These are phyloP conservation scores for Akebia trifoliata DNA, from an alignment of 164 flowering plant genomes.

Conservation along the genomic window DNA sequence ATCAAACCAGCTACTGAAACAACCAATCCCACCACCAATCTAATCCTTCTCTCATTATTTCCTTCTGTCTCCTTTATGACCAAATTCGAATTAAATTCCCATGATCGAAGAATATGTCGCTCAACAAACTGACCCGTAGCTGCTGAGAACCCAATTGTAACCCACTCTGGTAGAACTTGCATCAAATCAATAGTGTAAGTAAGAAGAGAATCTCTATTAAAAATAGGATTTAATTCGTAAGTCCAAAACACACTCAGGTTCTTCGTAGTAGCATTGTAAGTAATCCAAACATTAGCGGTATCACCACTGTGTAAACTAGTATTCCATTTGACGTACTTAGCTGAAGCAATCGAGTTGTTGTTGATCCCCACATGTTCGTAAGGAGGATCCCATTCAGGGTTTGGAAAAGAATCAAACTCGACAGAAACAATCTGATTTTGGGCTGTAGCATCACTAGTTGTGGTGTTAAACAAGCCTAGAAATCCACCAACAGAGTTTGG, in stretches of 20 bases:
- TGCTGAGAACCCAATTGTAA: slow-evolving; percentile 27
- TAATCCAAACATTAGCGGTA: slow-evolving; percentile 22
- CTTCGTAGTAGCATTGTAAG: slow-evolving; percentile 23
- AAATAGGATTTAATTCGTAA: slow-evolving; percentile 9
- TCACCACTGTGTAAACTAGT: slow-evolving; percentile 20
- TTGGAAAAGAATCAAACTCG: slow-evolving; percentile 23
- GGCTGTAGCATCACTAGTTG: background rate
- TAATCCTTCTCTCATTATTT: background rate
- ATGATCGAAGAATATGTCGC: slow-evolving; percentile 19
- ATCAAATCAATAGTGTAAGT: slow-evolving; percentile 28
- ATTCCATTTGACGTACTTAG: slow-evolving; percentile 9
- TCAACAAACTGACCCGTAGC: slow-evolving; percentile 16
- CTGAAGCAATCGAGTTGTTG: slow-evolving; percentile 22
- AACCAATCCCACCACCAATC: slow-evolving; percentile 15
- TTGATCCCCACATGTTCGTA: slow-evolving; percentile 33
- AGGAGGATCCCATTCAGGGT: slow-evolving; percentile 30
- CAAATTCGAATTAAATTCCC: slow-evolving; percentile 35
- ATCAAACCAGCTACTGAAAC: slow-evolving; percentile 13
- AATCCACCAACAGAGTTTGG: slow-evolving; percentile 22
- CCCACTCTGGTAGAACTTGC: slow-evolving; percentile 36
- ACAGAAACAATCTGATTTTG: slow-evolving; percentile 15
- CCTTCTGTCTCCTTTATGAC: slow-evolving; percentile 5
- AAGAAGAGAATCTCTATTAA: slow-evolving; percentile 25
- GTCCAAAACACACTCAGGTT: slow-evolving; percentile 26
- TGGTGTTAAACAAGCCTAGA: slow-evolving; percentile 23